Conservation (phyloP, 148 eudicot genomes). For the Oxyria digyna region DNA sequence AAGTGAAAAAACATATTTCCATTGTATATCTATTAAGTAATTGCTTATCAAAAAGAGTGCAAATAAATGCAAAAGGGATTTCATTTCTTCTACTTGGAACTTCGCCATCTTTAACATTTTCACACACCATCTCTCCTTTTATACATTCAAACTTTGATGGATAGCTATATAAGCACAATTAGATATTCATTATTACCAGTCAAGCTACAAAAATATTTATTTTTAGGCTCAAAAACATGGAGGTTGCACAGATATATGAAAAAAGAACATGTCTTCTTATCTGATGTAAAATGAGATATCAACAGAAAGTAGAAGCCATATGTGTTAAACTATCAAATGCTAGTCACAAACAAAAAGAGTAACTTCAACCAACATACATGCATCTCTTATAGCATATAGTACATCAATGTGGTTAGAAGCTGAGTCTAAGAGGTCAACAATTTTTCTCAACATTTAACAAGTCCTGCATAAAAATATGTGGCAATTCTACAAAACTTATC, state of each 20-base stretch:
- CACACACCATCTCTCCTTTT: neutral
- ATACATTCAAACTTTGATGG: neutral
- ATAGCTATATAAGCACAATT: neutral
- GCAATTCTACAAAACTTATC: neutral
- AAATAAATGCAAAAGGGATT: neutral
- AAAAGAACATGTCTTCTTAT: neutral
- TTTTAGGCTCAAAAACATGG: neutral
- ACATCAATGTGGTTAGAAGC: neutral
- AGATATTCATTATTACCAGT: neutral
- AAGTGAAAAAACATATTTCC: neutral
- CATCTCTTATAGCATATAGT: neutral
- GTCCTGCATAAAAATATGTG: neutral
- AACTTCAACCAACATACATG: neutral
- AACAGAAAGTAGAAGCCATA: neutral
- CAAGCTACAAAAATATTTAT: neutral
- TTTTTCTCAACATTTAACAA: neutral
- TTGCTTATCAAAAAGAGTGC: neutral
- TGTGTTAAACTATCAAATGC: neutral
- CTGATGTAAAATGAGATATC: neutral
- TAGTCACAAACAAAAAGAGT: neutral
- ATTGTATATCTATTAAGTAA: neutral
- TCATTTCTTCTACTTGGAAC: neutral
- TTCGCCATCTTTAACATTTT: neutral
- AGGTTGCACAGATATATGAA: neutral
- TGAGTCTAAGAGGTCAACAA: neutral